Percentiles rank a stretch among this genome's conserved stretches.
Evolutionary conservation across 768 basidiomycete species (phyloP).

Genomic region (Dendrothele bispora): DNA sequence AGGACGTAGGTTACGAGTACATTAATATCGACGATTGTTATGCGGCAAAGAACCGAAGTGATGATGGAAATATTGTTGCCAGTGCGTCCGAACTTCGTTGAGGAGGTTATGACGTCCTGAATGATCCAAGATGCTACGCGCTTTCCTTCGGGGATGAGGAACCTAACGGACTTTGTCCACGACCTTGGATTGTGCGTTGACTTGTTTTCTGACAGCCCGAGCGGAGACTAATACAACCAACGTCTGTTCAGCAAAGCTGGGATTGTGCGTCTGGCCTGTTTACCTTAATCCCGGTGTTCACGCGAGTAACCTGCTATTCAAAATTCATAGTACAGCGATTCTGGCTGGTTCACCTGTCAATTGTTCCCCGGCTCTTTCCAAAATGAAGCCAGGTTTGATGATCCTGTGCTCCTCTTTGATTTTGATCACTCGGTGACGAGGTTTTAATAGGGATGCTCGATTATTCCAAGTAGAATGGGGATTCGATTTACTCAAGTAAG

Average conservation of each 20-base stretch:
- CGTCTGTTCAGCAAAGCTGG: conserved; percentile 49
- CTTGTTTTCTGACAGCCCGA: not conserved
- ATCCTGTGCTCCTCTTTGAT: not conserved
- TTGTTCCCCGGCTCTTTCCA: conserved; percentile 64
- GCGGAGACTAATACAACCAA: not conserved
- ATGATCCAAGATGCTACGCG: conserved; percentile 38
- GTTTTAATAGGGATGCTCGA: conserved; percentile 46
- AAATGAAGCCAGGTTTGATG: conserved; percentile 56
- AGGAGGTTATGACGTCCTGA: not conserved
- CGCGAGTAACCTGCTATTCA: not conserved
- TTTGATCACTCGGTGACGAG: not conserved
- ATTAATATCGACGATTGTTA: conserved; percentile 70
- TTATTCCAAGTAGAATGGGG: conserved; percentile 62
- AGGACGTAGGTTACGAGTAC: conserved; percentile 60
- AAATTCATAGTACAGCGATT: conserved; percentile 55
- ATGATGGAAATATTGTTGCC: conserved; percentile 55
- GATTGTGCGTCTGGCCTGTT: conserved; percentile 57
- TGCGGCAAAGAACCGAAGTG: conserved; percentile 53
- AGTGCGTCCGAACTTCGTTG: conserved; percentile 30
- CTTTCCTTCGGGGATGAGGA: conserved; percentile 60
- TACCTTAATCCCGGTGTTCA: not conserved
- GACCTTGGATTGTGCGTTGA: conserved; percentile 52
- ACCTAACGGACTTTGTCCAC: conserved; percentile 56
- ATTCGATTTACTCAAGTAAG: conserved; percentile 64
- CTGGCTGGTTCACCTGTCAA: conserved; percentile 69